Evolutionary conservation across 352 stramenopile species (phyloP), one percentile per base, ranked within the genome.

Genomic region (Pythium aphanidermatum): DNA sequence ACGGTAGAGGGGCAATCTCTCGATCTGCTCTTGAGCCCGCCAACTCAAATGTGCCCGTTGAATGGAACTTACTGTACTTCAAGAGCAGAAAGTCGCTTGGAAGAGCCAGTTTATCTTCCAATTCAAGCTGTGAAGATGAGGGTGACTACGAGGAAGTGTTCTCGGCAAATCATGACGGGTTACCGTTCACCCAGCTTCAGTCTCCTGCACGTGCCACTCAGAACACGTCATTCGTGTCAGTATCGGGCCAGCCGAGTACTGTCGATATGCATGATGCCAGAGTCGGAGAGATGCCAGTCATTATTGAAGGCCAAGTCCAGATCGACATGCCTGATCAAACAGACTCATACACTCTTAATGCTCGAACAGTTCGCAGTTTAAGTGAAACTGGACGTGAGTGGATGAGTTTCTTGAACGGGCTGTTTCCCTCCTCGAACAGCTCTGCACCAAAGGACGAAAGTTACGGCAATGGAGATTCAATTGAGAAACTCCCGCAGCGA

Each of bases 121-220:
- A 46, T 4, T 63, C 54, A 3, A 72, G 42, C 11, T 42, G 44
- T 20, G 58, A 63, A 5, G 63, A 65, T 20, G 58, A 78, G 21
- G 47, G 41, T 16, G 56, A 65, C 25, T 87, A 87, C 49, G 61
- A 78, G 21, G 69, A 83, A 53, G 41, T 84, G 1, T 79, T 67
- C 26, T 68, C 58, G 30, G 65, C 60, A 9, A 67, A 52, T 16
- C 60, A 88, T 26, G 65, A 81, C 24, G 63, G 70, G 10, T 35
- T 90, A 1, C 69, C 75, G 6, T 88, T 90, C 50, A 86, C 78
- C 16, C 37, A 82, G 14, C 45, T 90, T 10, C 60, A 68, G 31
- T 85, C 74, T 5, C 77, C 76, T 5, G 51, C 42, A 17, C 42
- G 12, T 6, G 41, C 5, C 6, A 20, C 34, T 9, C 12, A n/a